Evolutionary conservation across 2,329 filamentous ascomycete genomes (phyloP).

Genomic region (Alternaria viburni): DNA sequence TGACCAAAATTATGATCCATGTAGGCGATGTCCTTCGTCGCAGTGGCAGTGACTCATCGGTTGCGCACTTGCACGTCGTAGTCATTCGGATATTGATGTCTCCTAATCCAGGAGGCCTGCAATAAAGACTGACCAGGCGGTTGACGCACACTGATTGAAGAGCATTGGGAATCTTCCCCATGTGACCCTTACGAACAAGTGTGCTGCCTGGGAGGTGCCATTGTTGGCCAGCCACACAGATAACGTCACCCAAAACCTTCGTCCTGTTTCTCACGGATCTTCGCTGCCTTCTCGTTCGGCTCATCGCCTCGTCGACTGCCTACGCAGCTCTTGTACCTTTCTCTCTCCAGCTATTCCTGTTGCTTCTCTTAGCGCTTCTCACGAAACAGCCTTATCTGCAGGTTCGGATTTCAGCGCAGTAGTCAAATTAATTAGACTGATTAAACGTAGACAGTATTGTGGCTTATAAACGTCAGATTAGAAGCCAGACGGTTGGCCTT

Average conservation of each 20-base stretch:
- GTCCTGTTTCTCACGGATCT: not conserved
- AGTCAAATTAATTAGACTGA: not conserved
- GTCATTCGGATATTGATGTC: not conserved
- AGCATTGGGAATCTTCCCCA: not conserved
- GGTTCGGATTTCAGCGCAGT: not conserved
- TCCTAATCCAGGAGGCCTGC: not conserved
- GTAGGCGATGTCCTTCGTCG: not conserved
- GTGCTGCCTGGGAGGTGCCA: not conserved
- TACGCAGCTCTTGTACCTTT: not conserved
- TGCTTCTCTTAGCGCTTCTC: not conserved
- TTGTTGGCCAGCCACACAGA: not conserved
- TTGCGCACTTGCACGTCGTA: not conserved
- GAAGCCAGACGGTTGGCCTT: not conserved
- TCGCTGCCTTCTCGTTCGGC: not conserved
- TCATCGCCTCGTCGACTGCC: not conserved
- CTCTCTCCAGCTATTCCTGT: not conserved
- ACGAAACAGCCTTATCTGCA: not conserved
- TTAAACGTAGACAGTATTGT: not conserved
- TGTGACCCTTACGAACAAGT: not conserved
- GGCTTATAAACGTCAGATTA: not conserved
- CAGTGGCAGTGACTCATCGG: not conserved
- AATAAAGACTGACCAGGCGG: not conserved
- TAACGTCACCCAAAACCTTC: not conserved
- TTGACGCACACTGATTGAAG: not conserved
- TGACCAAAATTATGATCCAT: not conserved